Base-by-base conservation (phyloP, 257 asterid genomes). In the Jasminum sambac region DNA sequence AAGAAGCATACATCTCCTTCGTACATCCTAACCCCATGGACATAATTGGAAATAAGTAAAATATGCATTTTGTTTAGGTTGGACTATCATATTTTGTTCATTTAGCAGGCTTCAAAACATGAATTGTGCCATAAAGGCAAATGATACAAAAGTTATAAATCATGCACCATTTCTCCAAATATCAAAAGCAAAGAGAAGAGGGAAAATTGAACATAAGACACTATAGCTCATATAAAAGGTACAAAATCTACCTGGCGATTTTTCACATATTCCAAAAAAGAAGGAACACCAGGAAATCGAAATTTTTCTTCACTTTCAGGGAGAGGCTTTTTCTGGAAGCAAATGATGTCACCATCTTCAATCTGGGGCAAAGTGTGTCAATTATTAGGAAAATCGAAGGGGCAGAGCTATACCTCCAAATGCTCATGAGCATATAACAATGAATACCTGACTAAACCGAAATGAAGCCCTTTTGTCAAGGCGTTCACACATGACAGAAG, bases 261-360 rank as follows among this genome's bases (percentile, higher is more conserved):
- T 67, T 84, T 84, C 62, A 84, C 88, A 72, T 79, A 78, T 73
- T 84, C 83, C 62, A 86, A 84, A 81, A 84, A 86, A 37, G 84
- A 79, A 30, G 83, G 80, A 74, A 80, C 81, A 70, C 81, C 83
- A 11, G 89, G 85, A 78, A 72, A 76, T 48, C 87, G 87, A 50
- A 63, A 63, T 64, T 23, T 72, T 70, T 78, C 74, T 60, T 81
- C 60, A 61, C 69, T 78, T 76, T 81, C 72, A 2, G 71, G 68
- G 24, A 82, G 36, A 74, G 71, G 79, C 64, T 52, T 69, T 70
- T 78, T 86, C 67, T 86, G 91, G 77, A 73, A 75, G 79, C 89
- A 84, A 61, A 86, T 64, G 64, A 86, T 86, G 77, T 83, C 91
- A 39, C 88, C 91, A 78, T 84, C 85, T 64, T 81, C 84, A 43